A percentile compares a stretch with the other conserved stretches of the same genome.
Evolutionary conservation across 2,329 filamentous ascomycete species (phyloP).

Genomic region (Fusarium oligoseptatum): DNA sequence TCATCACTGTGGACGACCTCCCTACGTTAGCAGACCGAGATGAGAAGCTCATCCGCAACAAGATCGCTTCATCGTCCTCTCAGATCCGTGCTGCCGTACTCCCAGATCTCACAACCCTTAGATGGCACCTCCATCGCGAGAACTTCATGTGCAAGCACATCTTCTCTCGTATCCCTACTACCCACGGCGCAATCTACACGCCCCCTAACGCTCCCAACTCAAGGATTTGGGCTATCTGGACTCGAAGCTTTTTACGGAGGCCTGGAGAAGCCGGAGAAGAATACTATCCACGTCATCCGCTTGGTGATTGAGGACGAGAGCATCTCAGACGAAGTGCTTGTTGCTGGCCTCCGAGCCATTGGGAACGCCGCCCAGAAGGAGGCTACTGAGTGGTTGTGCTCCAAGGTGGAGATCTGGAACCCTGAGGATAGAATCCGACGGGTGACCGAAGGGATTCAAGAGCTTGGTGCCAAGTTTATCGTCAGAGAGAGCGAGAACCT

Average conservation of each 20-base stretch:
- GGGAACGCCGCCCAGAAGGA: slow-evolving; percentile 76
- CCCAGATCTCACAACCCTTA: slow-evolving; percentile 49
- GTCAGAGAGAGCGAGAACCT: slow-evolving; percentile 76
- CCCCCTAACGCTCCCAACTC: slow-evolving; percentile 59
- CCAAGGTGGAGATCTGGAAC: slow-evolving; percentile 86
- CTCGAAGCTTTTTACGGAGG: slow-evolving; percentile 74
- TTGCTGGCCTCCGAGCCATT: slow-evolving; percentile 70
- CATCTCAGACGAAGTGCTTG: slow-evolving; percentile 58
- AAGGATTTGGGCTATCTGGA: slow-evolving; percentile 82
- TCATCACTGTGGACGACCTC: slow-evolving; percentile 72
- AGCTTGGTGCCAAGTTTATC: slow-evolving; percentile 64
- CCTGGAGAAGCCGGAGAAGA: slow-evolving; percentile 66
- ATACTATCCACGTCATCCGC: slow-evolving; percentile 77
- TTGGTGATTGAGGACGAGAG: slow-evolving; percentile 72
- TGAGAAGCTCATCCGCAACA: slow-evolving; percentile 69
- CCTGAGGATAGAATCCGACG: slow-evolving; percentile 68
- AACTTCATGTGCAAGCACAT: slow-evolving; percentile 79
- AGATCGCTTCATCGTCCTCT: slow-evolving; percentile 56
- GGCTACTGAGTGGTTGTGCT: slow-evolving; percentile 78
- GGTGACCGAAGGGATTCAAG: slow-evolving; percentile 60
- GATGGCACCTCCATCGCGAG: slow-evolving; percentile 81
- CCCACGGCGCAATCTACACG: slow-evolving; percentile 79
- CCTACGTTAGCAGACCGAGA: slow-evolving; percentile 73
- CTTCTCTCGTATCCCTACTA: slow-evolving; percentile 65
- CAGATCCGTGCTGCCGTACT: slow-evolving; percentile 52